Conservation (phyloP, 495 filamentous ascomycete species). For the Penicillium fimorum region DNA sequence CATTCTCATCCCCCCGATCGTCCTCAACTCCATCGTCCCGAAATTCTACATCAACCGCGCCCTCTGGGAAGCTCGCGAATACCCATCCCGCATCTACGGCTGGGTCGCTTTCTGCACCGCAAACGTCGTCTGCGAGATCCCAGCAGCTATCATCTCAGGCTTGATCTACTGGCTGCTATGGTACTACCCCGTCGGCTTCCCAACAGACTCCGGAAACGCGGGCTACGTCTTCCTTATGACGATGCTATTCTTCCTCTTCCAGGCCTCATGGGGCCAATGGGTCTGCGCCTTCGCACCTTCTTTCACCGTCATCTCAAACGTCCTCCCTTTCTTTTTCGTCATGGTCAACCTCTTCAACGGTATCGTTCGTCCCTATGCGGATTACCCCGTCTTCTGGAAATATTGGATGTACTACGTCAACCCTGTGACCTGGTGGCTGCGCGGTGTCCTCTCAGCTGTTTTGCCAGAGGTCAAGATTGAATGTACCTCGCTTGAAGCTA, state of each 20-base stretch:
- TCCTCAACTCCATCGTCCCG: constrained; percentile 76
- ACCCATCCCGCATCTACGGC: constrained; percentile 73
- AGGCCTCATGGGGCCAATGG: constrained; percentile 78
- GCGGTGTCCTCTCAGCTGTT: constrained; percentile 65
- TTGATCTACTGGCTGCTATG: constrained; percentile 73
- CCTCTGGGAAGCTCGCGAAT: constrained; percentile 74
- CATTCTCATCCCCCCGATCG: constrained; percentile 68
- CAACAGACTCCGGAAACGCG: constrained; percentile 57
- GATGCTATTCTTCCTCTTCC: constrained; percentile 78
- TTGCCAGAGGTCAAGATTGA: constrained; percentile 54
- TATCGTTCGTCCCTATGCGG: constrained; percentile 60
- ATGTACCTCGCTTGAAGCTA: constrained; percentile 60
- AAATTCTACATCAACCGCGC: constrained; percentile 78
- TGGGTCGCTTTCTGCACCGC: constrained; percentile 83
- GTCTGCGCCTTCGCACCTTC: constrained; percentile 77
- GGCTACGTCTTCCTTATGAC: constrained; percentile 87
- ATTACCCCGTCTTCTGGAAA: constrained; percentile 80
- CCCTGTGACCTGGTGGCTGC: constrained; percentile 69
- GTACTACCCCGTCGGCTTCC: constrained; percentile 77
- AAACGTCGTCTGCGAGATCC: constrained; percentile 74
- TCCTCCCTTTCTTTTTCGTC: constrained; percentile 64
- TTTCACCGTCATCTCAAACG: constrained; percentile 78
- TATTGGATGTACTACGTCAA: constrained; percentile 79
- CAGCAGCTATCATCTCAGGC: constrained; percentile 59
- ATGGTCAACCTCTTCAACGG: constrained; percentile 77